These are phyloP conservation scores for Solanum piurae DNA, from an alignment of 257 asterid species.

Conservation along the genomic window DNA sequence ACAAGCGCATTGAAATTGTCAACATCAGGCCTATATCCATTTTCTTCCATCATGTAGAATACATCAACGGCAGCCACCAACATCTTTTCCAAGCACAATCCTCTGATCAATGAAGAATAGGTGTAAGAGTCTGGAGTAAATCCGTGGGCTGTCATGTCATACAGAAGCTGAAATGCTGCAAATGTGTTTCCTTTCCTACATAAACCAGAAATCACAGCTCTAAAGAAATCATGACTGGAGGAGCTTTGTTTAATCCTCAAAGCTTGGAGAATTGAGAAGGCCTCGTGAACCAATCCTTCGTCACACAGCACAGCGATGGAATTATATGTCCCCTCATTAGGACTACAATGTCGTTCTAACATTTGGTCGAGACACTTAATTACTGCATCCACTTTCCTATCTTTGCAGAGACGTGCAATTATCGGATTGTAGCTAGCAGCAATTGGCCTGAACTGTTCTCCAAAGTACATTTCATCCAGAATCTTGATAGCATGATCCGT, in stretches of 20 bases:
- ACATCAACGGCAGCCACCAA: slow-evolving; percentile 52
- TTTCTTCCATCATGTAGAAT: slow-evolving; percentile 48
- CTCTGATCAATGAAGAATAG: slow-evolving; percentile 69
- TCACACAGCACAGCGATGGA: slow-evolving; percentile 65
- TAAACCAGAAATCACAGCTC: slow-evolving; percentile 44
- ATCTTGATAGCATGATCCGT: slow-evolving; percentile 61
- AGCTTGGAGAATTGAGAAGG: slow-evolving; percentile 51
- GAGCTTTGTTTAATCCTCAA: slow-evolving; percentile 39
- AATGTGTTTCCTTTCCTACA: slow-evolving; percentile 71
- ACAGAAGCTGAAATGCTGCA: slow-evolving; percentile 56
- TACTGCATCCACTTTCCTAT: slow-evolving; percentile 46
- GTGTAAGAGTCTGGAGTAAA: slow-evolving; percentile 69
- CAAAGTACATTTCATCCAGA: slow-evolving; percentile 50
- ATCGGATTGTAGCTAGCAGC: slow-evolving; percentile 81
- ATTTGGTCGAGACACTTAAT: slow-evolving; percentile 50
- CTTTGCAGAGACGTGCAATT: slow-evolving; percentile 50
- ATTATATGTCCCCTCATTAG: slow-evolving; percentile 73
- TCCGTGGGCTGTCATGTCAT: slow-evolving; percentile 46
- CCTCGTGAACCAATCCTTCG: slow-evolving; percentile 62
- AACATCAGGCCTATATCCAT: slow-evolving; percentile 40
- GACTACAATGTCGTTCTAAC: slow-evolving; percentile 38
- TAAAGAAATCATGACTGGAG: slow-evolving; percentile 45
- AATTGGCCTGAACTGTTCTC: slow-evolving; percentile 46
- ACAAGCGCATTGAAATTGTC: slow-evolving; percentile 66
- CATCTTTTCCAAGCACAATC: slow-evolving; percentile 77